phyloP scores from a whole-genome alignment of 129 eudicot genomes.

The Dittrichia graveolens region DNA sequence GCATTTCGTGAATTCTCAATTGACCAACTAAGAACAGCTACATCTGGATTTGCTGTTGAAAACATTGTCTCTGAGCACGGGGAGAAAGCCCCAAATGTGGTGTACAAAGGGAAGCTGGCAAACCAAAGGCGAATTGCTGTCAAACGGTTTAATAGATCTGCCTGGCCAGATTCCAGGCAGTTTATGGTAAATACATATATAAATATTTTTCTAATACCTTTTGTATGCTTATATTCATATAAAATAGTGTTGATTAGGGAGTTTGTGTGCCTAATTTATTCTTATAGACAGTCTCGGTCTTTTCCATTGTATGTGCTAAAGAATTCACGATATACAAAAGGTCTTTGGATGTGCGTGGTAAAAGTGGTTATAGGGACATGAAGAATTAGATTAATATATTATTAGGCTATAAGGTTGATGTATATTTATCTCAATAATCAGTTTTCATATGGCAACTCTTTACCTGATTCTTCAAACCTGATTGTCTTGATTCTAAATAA shows the following conservation, averaged over 20 bases:
- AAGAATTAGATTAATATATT: too few species aligned
- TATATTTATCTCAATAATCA: too few species aligned
- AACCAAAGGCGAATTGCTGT: slow-evolving; percentile 75
- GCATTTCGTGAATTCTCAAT: slow-evolving; percentile 59
- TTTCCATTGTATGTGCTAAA: too few species aligned
- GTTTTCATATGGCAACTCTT: too few species aligned
- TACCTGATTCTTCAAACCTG: too few species aligned
- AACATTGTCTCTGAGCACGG: slow-evolving; percentile 87
- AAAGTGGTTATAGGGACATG: too few species aligned
- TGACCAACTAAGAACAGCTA: slow-evolving; percentile 65
- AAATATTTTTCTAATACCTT: background rate
- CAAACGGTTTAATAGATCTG: slow-evolving; percentile 75
- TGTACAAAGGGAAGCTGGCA: slow-evolving; percentile 77
- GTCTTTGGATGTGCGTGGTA: too few species aligned
- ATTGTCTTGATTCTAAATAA: too few species aligned
- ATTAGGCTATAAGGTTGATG: too few species aligned
- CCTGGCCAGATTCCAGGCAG: slow-evolving; percentile 83
- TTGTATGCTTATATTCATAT: background rate
- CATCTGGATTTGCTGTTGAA: slow-evolving; percentile 80
- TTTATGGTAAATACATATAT: slow-evolving; percentile 50
- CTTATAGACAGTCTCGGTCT: too few species aligned
- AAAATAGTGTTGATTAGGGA: background rate
- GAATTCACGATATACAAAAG: too few species aligned
- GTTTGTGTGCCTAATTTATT: background rate
- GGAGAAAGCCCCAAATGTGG: slow-evolving; percentile 84